Conservation (phyloP, 2,329 filamentous ascomycete species). For the Claviceps africana region DNA sequence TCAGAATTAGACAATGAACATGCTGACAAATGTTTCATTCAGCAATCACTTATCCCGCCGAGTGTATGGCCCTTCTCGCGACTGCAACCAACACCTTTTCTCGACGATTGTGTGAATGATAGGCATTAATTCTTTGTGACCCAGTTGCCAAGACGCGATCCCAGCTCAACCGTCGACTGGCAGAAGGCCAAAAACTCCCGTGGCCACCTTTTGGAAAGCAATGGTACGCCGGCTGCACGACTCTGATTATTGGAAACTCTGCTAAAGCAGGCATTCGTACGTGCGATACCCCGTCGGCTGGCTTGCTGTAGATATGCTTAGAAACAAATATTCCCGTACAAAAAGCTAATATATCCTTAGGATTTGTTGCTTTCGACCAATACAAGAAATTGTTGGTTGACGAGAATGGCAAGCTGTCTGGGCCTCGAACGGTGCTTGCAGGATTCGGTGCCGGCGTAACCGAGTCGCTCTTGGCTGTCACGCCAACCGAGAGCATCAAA, state of each 20-base stretch:
- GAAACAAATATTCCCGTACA: background rate
- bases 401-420: constrained; percentile 73
- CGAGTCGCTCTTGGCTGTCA: constrained; percentile 84
- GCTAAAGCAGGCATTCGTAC: constrained; percentile 87
- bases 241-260: constrained; percentile 90
- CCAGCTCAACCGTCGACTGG: constrained; percentile 76
- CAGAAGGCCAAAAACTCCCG: constrained; percentile 73
- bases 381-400: constrained; percentile 78
- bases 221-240: constrained; percentile 98
- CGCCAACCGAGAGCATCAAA: constrained; percentile 96
- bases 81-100: background rate
- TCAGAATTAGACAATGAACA: background rate
- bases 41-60: constrained; percentile 85
- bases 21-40: constrained; percentile 1
- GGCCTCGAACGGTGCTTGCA: constrained; percentile 79
- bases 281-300: constrained; percentile 17
- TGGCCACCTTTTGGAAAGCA: constrained; percentile 88
- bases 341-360: constrained; percentile 11
- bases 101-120: background rate
- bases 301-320: background rate
- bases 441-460: constrained; percentile 92
- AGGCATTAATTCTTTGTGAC: background rate
- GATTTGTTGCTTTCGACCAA: constrained; percentile 88
- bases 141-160: constrained; percentile 85
- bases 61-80: constrained; percentile 43